Evolutionary conservation across 2,329 filamentous ascomycete genomes (phyloP).

Genomic region (Macrophomina phaseolina): DNA sequence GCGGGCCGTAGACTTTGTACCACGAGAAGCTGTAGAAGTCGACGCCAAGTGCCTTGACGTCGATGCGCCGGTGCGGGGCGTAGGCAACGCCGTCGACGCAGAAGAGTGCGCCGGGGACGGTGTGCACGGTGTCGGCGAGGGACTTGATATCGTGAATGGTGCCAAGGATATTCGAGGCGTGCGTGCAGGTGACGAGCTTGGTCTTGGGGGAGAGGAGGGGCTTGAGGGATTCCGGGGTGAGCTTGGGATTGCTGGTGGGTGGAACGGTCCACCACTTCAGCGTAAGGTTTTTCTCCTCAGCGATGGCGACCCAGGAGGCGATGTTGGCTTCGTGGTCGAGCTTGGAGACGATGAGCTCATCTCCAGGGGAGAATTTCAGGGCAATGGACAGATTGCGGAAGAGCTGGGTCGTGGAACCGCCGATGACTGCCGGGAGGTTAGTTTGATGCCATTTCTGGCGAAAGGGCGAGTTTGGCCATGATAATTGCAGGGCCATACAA

Average conservation of each 20-base stretch:
- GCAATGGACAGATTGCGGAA: conserved; percentile 67
- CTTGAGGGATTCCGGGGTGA: conserved; percentile 63
- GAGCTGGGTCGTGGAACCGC: conserved; percentile 76
- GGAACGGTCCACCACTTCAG: conserved; percentile 72
- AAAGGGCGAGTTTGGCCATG: too few species aligned
- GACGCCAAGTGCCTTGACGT: conserved; percentile 70
- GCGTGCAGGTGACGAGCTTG: conserved; percentile 73
- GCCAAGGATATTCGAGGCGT: conserved; percentile 75
- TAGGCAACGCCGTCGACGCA: conserved; percentile 79
- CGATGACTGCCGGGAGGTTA: conserved; percentile 60
- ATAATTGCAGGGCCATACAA: too few species aligned
- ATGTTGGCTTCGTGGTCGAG: conserved; percentile 82
- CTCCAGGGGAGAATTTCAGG: conserved; percentile 48
- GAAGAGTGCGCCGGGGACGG: conserved; percentile 62
- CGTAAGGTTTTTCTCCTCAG: conserved; percentile 62
- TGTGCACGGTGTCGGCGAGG: conserved; percentile 61
- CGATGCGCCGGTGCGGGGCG: conserved; percentile 73
- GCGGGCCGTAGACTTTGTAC: conserved; percentile 81
- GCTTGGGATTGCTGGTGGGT: conserved; percentile 57
- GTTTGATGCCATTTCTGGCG: not conserved
- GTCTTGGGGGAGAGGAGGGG: conserved; percentile 68
- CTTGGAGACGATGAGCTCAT: conserved; percentile 73
- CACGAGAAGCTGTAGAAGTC: conserved; percentile 81
- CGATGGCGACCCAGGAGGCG: conserved; percentile 73
- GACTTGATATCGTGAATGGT: conserved; percentile 68